These are phyloP conservation scores for Ceraceosorus guamensis DNA, from an alignment of 1,284 basidiomycete genomes.

Conservation along the genomic window DNA sequence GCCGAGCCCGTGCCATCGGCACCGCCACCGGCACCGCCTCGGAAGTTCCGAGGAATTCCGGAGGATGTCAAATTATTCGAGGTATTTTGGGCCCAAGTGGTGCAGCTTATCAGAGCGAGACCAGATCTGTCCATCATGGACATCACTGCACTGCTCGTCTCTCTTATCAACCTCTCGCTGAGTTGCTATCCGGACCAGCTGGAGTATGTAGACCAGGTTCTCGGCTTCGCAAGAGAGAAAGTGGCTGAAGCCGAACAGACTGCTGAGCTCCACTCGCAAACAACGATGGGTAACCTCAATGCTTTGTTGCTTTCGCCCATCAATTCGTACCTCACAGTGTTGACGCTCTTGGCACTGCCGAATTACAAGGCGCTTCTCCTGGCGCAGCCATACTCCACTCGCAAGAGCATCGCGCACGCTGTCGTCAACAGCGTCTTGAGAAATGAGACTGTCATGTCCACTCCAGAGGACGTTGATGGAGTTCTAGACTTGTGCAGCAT, in stretches of 20 bases:
- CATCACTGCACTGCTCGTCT: constrained; percentile 41
- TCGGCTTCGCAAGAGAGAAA: constrained; percentile 41
- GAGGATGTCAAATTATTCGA: constrained; percentile 46
- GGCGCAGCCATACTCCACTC: constrained; percentile 37
- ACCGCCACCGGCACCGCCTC: constrained; percentile 10
- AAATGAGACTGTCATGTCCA: constrained; percentile 41
- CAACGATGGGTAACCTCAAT: constrained; percentile 33
- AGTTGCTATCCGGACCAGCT: constrained; percentile 47
- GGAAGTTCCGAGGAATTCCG: constrained; percentile 45
- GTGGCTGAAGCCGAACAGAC: constrained; percentile 22
- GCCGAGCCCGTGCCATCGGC: too few species aligned
- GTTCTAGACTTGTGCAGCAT: constrained; percentile 40
- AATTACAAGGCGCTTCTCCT: constrained; percentile 36
- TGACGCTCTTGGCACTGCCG: constrained; percentile 43
- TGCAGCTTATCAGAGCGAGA: constrained; percentile 44
- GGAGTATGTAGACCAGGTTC: constrained; percentile 47
- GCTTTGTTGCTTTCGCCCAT: constrained; percentile 42
- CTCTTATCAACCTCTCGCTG: constrained; percentile 41
- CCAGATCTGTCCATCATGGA: constrained; percentile 46
- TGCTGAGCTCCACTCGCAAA: constrained; percentile 29
- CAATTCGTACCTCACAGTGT: constrained; percentile 37
- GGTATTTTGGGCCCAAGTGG: constrained; percentile 48
- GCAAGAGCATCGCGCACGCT: constrained; percentile 42
- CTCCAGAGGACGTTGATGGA: constrained; percentile 45
- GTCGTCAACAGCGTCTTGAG: constrained; percentile 41